These are phyloP conservation scores for Craterostigma plantagineum DNA, from an alignment of 257 asterid genomes.

Conservation along the genomic window DNA sequence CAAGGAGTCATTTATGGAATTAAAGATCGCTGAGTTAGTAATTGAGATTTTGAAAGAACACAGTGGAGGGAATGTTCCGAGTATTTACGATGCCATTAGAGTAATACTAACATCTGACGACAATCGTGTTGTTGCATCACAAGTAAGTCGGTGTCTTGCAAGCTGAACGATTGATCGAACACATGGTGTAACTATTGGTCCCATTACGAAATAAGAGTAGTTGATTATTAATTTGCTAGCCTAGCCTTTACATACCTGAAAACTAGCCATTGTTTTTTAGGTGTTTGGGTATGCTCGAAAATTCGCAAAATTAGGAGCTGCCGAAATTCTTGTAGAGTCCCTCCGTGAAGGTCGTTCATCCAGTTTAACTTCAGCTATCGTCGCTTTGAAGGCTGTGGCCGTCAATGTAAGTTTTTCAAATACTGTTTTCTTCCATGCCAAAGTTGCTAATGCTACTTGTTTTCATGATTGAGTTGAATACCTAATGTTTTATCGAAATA, in stretches of 20 bases:
- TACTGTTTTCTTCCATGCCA: too few species aligned
- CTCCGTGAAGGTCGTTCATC: constrained; percentile 60
- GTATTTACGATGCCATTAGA: constrained; percentile 54
- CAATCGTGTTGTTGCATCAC: constrained; percentile 81
- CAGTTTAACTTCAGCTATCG: constrained; percentile 48
- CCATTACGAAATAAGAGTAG: too few species aligned
- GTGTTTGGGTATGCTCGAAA: constrained; percentile 85
- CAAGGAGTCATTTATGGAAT: constrained; percentile 71
- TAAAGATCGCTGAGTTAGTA: constrained; percentile 63
- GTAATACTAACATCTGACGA: constrained; percentile 77
- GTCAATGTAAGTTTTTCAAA: constrained; percentile 56
- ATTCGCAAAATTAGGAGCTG: constrained; percentile 63
- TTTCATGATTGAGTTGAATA: too few species aligned
- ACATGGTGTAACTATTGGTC: too few species aligned
- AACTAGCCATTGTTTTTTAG: constrained; percentile 23
- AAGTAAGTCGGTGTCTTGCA: constrained; percentile 22
- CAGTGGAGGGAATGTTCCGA: constrained; percentile 35
- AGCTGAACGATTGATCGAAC: too few species aligned
- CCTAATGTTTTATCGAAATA: too few species aligned
- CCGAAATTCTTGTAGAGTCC: constrained; percentile 60
- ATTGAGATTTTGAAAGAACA: constrained; percentile 42
- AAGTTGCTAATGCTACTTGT: too few species aligned
- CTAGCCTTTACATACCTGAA: too few species aligned
- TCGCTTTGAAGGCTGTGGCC: constrained; percentile 73
- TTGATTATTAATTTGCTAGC: too few species aligned